Evolutionary conservation across 2,329 filamentous ascomycete genomes (phyloP).

Genomic region (Escovopsis sp.): DNA sequence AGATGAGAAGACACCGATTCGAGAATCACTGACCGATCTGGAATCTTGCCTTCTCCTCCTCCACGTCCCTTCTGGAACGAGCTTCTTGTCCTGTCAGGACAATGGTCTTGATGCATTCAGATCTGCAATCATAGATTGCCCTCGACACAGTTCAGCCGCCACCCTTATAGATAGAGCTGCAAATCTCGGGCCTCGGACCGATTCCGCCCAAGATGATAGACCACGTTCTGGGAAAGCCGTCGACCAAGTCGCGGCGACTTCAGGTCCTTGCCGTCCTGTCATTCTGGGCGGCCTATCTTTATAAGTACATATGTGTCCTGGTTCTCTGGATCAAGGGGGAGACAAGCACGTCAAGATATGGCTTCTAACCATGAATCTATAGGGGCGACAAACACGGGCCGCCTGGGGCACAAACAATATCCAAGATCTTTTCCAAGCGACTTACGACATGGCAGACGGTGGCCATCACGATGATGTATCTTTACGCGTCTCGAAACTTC

Average conservation of each 20-base stretch:
- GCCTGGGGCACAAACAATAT: slow-evolving; percentile 56
- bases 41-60: no score
- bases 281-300: slow-evolving; percentile 80
- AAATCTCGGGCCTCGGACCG: no score
- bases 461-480: slow-evolving; percentile 72
- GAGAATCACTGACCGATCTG: no score
- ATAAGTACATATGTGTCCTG: slow-evolving; percentile 34
- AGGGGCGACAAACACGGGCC: slow-evolving; percentile 83
- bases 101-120: no score
- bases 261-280: slow-evolving; percentile 84
- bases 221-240: slow-evolving; percentile 83
- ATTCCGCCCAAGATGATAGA: slow-evolving; percentile 42
- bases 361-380: not conserved
- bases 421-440: slow-evolving; percentile 49
- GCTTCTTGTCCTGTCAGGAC: no score
- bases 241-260: slow-evolving; percentile 77
- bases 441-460: slow-evolving; percentile 85
- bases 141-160: no score
- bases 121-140: no score
- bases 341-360: no score
- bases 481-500: slow-evolving; percentile 87
- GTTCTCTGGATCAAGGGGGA: slow-evolving; percentile 6
- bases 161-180: not conserved
- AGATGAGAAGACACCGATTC: no score
- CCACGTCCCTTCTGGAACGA: no score